Evolutionary conservation across 2,329 filamentous ascomycete species (phyloP).

Genomic region (Pseudocercospora musae): DNA sequence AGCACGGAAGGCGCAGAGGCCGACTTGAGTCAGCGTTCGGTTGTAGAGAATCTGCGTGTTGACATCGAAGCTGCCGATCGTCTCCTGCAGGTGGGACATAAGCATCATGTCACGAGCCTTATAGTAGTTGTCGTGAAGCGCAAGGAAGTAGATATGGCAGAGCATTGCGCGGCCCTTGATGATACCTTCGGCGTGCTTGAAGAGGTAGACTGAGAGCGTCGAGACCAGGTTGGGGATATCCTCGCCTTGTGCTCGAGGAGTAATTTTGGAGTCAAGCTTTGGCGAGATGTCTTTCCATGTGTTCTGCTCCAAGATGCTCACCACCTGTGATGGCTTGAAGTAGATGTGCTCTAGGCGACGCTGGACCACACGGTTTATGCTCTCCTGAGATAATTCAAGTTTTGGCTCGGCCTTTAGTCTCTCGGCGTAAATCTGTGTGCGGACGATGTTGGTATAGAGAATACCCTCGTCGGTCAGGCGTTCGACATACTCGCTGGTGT

Average conservation of each 20-base stretch:
- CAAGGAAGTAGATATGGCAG: constrained; percentile 97
- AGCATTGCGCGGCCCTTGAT: constrained; percentile 95
- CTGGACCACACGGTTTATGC: constrained; percentile 88
- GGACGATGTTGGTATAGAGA: constrained; percentile 89
- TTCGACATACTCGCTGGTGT: constrained; percentile 98
- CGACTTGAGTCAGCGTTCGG: constrained; percentile 93
- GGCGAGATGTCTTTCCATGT: constrained; percentile 78
- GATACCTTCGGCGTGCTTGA: constrained; percentile 90
- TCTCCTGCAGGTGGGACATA: constrained; percentile 98
- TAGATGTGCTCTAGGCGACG: constrained; percentile 94
- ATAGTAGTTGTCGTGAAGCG: constrained; percentile 97
- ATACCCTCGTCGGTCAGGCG: constrained; percentile 84
- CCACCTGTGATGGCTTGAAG: constrained; percentile 95
- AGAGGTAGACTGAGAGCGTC: constrained; percentile 90
- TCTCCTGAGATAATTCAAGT: constrained; percentile 76
- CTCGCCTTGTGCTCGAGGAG: constrained; percentile 63
- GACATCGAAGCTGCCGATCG: constrained; percentile 93
- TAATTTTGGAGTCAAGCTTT: constrained; percentile 72
- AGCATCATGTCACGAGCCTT: constrained; percentile 98
- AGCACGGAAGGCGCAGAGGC: constrained; percentile 95
- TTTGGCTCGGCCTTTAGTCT: constrained; percentile 66
- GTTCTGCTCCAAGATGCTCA: constrained; percentile 90
- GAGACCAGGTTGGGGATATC: constrained; percentile 77
- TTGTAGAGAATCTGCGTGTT: constrained; percentile 98
- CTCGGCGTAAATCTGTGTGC: constrained; percentile 85